Evolutionary conservation across 768 basidiomycete species (phyloP), one percentile per base, ranked within the genome.

Genomic region (Kwoniella europaea): DNA sequence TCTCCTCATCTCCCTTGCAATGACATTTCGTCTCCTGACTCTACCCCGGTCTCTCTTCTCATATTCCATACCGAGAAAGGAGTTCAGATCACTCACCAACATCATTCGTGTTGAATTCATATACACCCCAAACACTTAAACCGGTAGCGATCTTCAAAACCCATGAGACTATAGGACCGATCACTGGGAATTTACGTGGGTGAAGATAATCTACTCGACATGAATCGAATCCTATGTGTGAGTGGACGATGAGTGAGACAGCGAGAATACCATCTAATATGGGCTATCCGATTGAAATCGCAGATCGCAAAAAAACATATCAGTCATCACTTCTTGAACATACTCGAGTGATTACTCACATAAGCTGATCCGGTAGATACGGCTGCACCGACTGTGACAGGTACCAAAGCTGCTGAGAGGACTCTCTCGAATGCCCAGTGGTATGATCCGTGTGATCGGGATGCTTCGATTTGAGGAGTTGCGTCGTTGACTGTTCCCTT

Each of bases 101-200:
- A 82, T 98, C 96, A 81, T 96, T 94, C 54, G 97, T 98, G 86
- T 98, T 98, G 87, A 98, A 98, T 84, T 97, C 91, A 86, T 97
- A 99, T 6, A 98, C 88, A 16, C 97, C 96, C 82, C 82, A 83
- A 56, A 93, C 89, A 63, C 94, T 87, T 4, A 91, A 89, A 22
- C 90, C 93, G 35, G 97, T 98, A 5, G 89, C 86, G 6, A 88
- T 84, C 58, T 94, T 88, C 66, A 98, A 86, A 9, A 86, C 82
- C 96, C 96, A 98, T n/a, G 86, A 89, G 13, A 84, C 77, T 57
- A 90, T 65, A 0, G 86, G 88, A 12, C 92, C 94, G 69, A 94
- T 63, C 55, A 89, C 74, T n/a, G 94, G 93, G 87, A 91, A 97
- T 85, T 99, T 98, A 84, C 96, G 92, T 27, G 88, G 85, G 85